Evolutionary conservation across 345 rosid species (phyloP), one percentile per base, ranked within the genome.

Genomic region (Firmiana major): DNA sequence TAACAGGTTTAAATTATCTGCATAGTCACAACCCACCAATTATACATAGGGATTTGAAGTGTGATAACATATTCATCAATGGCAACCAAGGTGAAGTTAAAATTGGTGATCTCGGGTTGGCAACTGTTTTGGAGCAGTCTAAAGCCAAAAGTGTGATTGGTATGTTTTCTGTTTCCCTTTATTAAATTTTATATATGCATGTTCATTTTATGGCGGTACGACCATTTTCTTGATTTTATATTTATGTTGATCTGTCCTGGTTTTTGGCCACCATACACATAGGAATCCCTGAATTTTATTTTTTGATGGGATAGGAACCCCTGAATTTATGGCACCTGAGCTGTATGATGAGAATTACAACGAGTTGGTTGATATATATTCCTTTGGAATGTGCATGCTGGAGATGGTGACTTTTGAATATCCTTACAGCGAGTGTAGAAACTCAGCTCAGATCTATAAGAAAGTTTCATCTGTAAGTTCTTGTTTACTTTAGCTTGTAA

Each of bases 81-180:
- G 99, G 99, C 45, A 90, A 92, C 88, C 94, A 85, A 80, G 99
- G 98, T 77, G 96, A 93, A 87, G 97, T 95, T 74, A 95, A 95
- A 82, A 95, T 95, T 79, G 99, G 99, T 79, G 98, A 95, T 86
- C 97, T 95, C 67, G 99, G 99, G 43, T 85, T 95, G 74, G 99
- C 99, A 69, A 89, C 90, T 79, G 87, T 95, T 81, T 89, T 93
- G 97, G 93, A 90, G 81, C 96, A 95, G 81, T 83, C 96, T 79
- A 89, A 84, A 75, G 99, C 97, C 83, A 87, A 89, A 84, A 94
- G 98, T 82, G 97, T 94, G n/a, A 90, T 94, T 74, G 99, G 99
- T 90, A 89, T 70, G 57, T 82, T 79, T 71, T 45, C 34, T 28
- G 11, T 64, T 51, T 73, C 24, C 38, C 15, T 54, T 36, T 26